Base-by-base conservation (phyloP, 495 filamentous ascomycete genomes). In the Daldinia bambusicola region DNA sequence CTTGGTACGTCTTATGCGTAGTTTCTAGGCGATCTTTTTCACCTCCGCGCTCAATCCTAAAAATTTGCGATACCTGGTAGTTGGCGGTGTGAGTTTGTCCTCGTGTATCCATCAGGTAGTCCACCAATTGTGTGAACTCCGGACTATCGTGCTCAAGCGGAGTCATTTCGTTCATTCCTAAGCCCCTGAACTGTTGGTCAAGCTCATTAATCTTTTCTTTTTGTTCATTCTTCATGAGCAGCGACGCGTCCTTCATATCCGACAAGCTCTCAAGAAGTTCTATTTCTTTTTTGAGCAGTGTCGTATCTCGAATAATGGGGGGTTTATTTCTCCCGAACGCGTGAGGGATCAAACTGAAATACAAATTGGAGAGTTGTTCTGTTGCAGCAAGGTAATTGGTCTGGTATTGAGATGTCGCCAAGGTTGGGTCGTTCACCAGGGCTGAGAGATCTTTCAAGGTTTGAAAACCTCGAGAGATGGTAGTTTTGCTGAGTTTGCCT, bases 261-360 rank as follows among this genome's bases (percentile, higher is more conserved):
- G 85, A 89, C 63, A 97, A 80, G 55, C 86, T 89, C 62, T 95
- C 91, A 0, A 97, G 85, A 70, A 95, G 83, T 26, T 90, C 89
- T 66, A 94, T 82, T 79, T 97, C 93, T 70, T 78, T 82, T 77
- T 92, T 91, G 64, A 97, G 83, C 66, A 86, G 78, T 5, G 72
- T 72, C 8, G 84, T 72, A 13, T 74, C 77, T 14, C 72, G 65
- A 67, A 97, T 89, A 45, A 92, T 71, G 0, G 91, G 91, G 0
- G 93, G 93, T 0, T 87, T 83, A 48, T 85, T 86, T 12, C 92
- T 88, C 14, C 93, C 92, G 76, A 95, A 96, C 6, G 82, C 84
- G 71, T 96, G 93, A 0, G 93, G 93, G 64, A 97, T 96, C 38
- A 89, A 82, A 0, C 91, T 90, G 75, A 93, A 96, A 75, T 92